Evolutionary conservation across 2,329 filamentous ascomycete species (phyloP).

Genomic region (Aspergillus jensenii): DNA sequence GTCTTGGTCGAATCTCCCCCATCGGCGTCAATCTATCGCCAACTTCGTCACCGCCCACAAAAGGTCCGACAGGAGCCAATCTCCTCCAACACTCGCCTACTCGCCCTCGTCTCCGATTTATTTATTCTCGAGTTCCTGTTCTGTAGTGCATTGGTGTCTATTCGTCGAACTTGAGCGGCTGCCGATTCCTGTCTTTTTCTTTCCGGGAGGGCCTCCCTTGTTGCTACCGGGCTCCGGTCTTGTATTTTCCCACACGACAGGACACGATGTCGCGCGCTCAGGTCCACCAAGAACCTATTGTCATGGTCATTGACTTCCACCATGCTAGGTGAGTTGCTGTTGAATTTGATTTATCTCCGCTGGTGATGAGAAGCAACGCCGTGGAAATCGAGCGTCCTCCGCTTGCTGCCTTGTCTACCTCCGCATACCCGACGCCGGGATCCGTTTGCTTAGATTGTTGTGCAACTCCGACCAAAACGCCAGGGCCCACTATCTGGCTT

Average conservation of each 20-base stretch:
- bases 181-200: constrained; percentile 3
- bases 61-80: constrained; percentile 8
- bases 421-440: neutral
- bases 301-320: constrained; percentile 80
- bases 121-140: neutral
- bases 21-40: constrained; percentile 1
- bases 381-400: neutral
- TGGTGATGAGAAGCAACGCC: neutral
- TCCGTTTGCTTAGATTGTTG: neutral
- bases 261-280: constrained; percentile 28
- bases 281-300: constrained; percentile 63
- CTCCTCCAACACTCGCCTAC: constrained; percentile 9
- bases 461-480: neutral
- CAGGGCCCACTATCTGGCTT: neutral
- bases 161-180: constrained; percentile 5
- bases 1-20: neutral
- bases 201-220: constrained; percentile 12
- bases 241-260: constrained; percentile 11
- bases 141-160: neutral
- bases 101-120: constrained; percentile 6
- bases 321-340: constrained; percentile 58
- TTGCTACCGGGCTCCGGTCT: neutral
- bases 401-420: neutral
- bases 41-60: constrained; percentile 21
- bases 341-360: neutral